Evolutionary conservation across 441 rosid genomes (phyloP).

Genomic region (Gossypium schwendimanii): DNA sequence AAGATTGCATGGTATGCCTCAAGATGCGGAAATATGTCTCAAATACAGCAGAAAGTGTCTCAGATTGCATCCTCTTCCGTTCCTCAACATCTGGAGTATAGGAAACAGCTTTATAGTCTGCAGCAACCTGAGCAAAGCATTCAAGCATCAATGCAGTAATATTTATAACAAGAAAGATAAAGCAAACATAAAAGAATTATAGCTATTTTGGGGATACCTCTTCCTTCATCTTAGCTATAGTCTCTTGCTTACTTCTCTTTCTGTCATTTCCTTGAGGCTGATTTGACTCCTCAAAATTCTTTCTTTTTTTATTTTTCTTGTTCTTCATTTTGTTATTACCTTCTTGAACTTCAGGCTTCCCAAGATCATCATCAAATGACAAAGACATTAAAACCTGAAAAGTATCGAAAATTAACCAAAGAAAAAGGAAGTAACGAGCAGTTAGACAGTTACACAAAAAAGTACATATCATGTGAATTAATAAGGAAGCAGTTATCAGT

Average conservation of each 20-base stretch:
- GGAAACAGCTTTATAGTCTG: conserved; percentile 71
- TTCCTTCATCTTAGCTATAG: conserved; percentile 60
- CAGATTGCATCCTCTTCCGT: conserved; percentile 69
- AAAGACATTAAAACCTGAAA: conserved; percentile 33
- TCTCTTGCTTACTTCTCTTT: conserved; percentile 60
- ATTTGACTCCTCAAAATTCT: conserved; percentile 44
- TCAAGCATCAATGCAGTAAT: conserved; percentile 11
- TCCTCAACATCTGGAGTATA: conserved; percentile 55
- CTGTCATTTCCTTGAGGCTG: conserved; percentile 47
- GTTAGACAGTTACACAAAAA: neutral
- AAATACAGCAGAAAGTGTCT: conserved; percentile 74
- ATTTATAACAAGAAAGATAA: conserved; percentile 4
- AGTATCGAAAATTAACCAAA: neutral
- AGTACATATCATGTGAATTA: neutral
- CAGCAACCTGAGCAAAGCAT: conserved; percentile 52
- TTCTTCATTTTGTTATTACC: conserved; percentile 34
- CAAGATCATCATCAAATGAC: conserved; percentile 67
- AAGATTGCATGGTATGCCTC: conserved; percentile 56
- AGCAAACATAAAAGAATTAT: neutral
- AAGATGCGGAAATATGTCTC: conserved; percentile 85
- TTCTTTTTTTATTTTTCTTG: conserved; percentile 54
- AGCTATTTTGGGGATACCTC: conserved; percentile 41
- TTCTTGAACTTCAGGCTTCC: conserved; percentile 30
- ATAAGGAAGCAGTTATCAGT: neutral
- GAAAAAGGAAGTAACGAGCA: neutral